Evolutionary conservation across 208 protist genomes (phyloP), one percentile per base, ranked within the genome.

Genomic region (Acanthamoeba culbertsoni): DNA sequence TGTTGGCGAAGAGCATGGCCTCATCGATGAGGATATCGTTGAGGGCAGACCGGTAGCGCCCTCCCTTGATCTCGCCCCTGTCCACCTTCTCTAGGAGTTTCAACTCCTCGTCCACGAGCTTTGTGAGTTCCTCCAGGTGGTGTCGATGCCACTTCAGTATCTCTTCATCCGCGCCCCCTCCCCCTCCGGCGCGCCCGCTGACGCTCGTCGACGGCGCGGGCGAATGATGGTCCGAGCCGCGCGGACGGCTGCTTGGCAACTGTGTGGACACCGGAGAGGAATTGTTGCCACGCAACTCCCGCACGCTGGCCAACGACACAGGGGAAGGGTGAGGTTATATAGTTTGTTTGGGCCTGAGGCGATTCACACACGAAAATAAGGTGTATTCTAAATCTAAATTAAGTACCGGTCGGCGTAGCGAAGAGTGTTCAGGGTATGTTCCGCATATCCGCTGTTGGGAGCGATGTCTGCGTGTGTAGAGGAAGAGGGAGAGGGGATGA

Each of bases 391-490:
- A n/a, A n/a, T n/a, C n/a, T n/a, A 46, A 37, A 37, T 12, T 48
- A 16, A 3, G 88, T 82, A 93, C 88, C 99, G 97, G 75, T 99
- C 97, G 14, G 99, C 99, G 97, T 99, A 99, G 46, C 99, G 97
- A 5, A 99, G 97, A 4, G 99, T 99, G 97, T 99, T 99, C 79
- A 99, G 97, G 31, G 98, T 99, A 94, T 99, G 98, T 88, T 99
- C 99, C 90, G 97, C 98, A 75, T 97, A 97, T 10, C 91, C 90
- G 14, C 96, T 96, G 40, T 96, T 96, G 23, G 99, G 98, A 4
- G 98, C 98, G 86, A 99, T 98, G 77, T 98, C 77, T 88, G 43
- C n/a, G n/a, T n/a, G n/a, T n/a, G n/a, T n/a, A n/a, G n/a, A 23
- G 23, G n/a, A 23, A 63, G 55, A 26, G 23, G 23, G 55, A 63